phyloP scores from a whole-genome alignment of 2,329 filamentous ascomycete species.

The Zymoseptoria crescenta region DNA sequence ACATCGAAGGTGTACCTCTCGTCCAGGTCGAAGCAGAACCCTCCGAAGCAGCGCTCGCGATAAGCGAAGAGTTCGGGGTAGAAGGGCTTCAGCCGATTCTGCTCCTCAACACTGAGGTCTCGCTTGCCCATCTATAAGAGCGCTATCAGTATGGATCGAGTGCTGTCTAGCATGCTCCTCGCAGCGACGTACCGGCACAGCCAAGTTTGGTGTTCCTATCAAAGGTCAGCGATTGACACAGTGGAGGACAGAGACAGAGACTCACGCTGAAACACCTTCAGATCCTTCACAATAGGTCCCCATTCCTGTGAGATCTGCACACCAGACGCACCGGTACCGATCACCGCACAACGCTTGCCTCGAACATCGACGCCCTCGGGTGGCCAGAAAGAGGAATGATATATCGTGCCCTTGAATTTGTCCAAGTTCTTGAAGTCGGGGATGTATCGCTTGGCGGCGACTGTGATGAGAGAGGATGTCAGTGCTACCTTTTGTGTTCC shows the following conservation, averaged over 20 bases:
- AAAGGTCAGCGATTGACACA: not conserved
- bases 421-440: conserved; percentile 32
- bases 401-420: conserved; percentile 32
- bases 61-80: conserved; percentile 44
- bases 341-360: conserved; percentile 34
- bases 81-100: conserved; percentile 38
- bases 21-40: conserved; percentile 50
- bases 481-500: conserved; percentile 23
- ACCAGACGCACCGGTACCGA: conserved; percentile 37
- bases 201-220: conserved; percentile 5
- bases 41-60: conserved; percentile 49
- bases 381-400: conserved; percentile 38
- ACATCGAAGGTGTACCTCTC: conserved; percentile 47
- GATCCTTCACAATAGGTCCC: conserved; percentile 11
- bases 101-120: conserved; percentile 42
- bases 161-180: conserved; percentile 39
- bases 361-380: conserved; percentile 15
- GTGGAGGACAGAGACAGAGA: not conserved
- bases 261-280: conserved; percentile 16
- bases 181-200: conserved; percentile 42
- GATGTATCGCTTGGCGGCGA: conserved; percentile 32
- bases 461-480: conserved; percentile 30
- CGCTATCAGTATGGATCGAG: conserved; percentile 42
- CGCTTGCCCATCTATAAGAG: conserved; percentile 43
- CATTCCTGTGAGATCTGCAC: conserved; percentile 31